Percentiles rank a stretch among this genome's conserved stretches.
Conservation (phyloP, 2,329 filamentous ascomycete species). For the Monilinia fructicola region DNA sequence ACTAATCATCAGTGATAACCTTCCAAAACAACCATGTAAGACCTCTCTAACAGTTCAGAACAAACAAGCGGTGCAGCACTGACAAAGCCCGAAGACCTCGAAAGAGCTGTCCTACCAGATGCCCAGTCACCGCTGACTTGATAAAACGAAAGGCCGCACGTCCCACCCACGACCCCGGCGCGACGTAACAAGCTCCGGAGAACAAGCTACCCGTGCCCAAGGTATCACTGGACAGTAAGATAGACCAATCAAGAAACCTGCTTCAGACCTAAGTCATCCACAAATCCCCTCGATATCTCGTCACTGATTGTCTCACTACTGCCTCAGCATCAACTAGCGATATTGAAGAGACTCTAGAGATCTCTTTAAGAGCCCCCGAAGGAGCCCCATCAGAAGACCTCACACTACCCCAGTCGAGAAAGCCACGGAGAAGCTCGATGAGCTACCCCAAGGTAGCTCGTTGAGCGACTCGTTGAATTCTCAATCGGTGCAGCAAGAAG, state of each 20-base stretch:
- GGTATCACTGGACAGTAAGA: constrained; percentile 15
- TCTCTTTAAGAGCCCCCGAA: constrained; percentile 2
- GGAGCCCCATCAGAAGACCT: background rate
- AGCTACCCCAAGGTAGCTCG: background rate
- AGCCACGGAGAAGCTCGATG: constrained; percentile 5
- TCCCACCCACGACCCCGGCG: constrained; percentile 15
- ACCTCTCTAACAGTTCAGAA: constrained; percentile 15
- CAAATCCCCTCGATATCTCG: constrained; percentile 8
- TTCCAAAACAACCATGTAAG: background rate
- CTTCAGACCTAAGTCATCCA: constrained; percentile 14
- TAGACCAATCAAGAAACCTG: constrained; percentile 6
- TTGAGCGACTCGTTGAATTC: constrained; percentile 8
- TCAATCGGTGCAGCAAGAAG: constrained; percentile 13
- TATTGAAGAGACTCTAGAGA: constrained; percentile 8
- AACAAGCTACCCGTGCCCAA: constrained; percentile 14
- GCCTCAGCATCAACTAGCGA: constrained; percentile 20
- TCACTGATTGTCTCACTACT: constrained; percentile 11
- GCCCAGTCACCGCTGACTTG: constrained; percentile 11
- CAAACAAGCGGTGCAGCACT: constrained; percentile 5
- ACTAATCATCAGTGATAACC: constrained; percentile 7
- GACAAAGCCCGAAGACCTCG: background rate
- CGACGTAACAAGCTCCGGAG: constrained; percentile 2
- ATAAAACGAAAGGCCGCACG: constrained; percentile 4
- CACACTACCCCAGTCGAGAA: constrained; percentile 13
- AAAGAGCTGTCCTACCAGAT: background rate